Base-by-base conservation (phyloP, 2,329 filamentous ascomycete genomes). In the Cercospora nicotianae region DNA sequence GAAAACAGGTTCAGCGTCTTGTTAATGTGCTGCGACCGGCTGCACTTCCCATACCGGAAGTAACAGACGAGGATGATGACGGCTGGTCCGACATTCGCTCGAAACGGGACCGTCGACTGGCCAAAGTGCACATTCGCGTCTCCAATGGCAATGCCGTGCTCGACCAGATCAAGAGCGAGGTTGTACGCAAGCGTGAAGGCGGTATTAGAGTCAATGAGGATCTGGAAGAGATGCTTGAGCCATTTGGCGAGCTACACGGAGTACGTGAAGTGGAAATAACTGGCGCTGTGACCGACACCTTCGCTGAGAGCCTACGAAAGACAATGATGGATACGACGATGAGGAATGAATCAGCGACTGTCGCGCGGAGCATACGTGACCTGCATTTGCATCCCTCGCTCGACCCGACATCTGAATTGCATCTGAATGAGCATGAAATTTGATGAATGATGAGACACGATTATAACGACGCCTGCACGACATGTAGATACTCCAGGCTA, bases 221-320 rank as follows among this genome's bases (percentile, higher is more conserved):
- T 39, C 74, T 81, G 8, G 79, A 83, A 67, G 75, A 75, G 1
- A 80, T 83, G 61, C 73, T 84, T 3, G 78, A 81, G 65, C 82
- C 82, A 1, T 80, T 84, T 42, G 73, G 74, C 28, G 69, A 73
- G 61, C 69, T 83, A 28, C 69, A 73, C 53, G 78, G 76, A 0
- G 78, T 82, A 5, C 73, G 78, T 5, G 75, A 78, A 23, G 77
- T 76, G 3, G 68, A 72, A 13, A 73, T 83, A 12, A 78, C 74
- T 13, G 82, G 82, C 20, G 74, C 77, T 1, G 79, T 83, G 5
- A 79, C 76, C 36, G 74, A 78, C 20, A 76, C 75, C 18, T 83
- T 80, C 68, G 79, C 77, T 5, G 69, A 72, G 20, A 70, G 62
- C 26, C 68, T 83, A 57, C 76, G 78, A 66, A 70, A 66, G 42